phyloP scores from a whole-genome alignment of 352 stramenopile genomes.

The Phytophthora uliginosa region DNA sequence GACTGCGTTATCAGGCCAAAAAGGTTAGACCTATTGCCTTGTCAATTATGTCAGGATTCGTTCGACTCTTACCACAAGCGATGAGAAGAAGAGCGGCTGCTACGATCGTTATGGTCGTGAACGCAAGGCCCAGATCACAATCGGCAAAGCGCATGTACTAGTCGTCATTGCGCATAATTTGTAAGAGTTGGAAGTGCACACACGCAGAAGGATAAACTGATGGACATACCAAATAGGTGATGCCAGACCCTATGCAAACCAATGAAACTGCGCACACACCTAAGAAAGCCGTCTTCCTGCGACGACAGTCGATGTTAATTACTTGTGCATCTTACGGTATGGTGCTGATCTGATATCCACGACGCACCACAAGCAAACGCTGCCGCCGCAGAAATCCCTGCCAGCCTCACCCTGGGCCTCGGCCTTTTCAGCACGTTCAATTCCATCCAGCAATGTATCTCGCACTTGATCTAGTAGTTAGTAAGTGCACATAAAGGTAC shows the following conservation, averaged over 20 bases:
- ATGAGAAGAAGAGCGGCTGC: conserved; percentile 70
- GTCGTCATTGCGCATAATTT: conserved; percentile 1
- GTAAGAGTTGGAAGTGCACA: conserved; percentile 2
- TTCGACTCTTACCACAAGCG: conserved; percentile 58
- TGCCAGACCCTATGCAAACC: conserved; percentile 47
- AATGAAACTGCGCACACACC: conserved; percentile 72
- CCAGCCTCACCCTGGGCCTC: conserved; percentile 10
- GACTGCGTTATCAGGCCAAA: conserved; percentile 62
- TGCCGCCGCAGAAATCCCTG: conserved; percentile 11
- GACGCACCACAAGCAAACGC: conserved; percentile 31
- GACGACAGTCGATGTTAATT: neutral
- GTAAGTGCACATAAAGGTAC: neutral
- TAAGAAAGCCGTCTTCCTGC: conserved; percentile 41
- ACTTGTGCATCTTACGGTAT: neutral
- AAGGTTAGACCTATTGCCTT: conserved; percentile 5
- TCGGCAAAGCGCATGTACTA: conserved; percentile 92
- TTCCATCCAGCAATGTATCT: conserved; percentile 61
- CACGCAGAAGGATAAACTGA: neutral
- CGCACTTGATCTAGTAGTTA: conserved; percentile 61
- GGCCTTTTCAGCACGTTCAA: conserved; percentile 51
- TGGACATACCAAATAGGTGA: conserved; percentile 58
- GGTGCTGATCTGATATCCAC: neutral
- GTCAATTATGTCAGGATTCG: neutral
- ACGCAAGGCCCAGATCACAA: conserved; percentile 81
- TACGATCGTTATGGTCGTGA: conserved; percentile 92